phyloP scores from a whole-genome alignment of 768 basidiomycete species.

The Lanmaoa pseudosensibilis region DNA sequence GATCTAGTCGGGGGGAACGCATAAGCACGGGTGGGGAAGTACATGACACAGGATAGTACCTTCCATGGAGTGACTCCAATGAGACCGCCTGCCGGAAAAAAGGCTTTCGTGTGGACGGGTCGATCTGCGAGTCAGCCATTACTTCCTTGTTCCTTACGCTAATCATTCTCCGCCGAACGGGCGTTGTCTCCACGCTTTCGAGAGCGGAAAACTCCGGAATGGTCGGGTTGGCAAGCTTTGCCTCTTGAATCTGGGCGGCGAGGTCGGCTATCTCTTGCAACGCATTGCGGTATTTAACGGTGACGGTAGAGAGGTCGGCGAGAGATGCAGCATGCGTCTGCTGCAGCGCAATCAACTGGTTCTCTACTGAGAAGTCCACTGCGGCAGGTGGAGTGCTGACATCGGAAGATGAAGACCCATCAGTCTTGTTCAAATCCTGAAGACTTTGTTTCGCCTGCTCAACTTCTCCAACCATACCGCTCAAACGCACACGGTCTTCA shows the following conservation, averaged over 20 bases:
- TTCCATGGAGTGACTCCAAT: constrained; percentile 84
- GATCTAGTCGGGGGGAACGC: constrained; percentile 50
- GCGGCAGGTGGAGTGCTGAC: constrained; percentile 31
- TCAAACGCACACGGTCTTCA: constrained; percentile 65
- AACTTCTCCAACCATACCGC: constrained; percentile 67
- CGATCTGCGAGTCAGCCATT: constrained; percentile 44
- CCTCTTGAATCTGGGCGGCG: constrained; percentile 86
- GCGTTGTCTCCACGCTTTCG: constrained; percentile 46
- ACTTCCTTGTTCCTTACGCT: constrained; percentile 50
- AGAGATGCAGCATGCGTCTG: constrained; percentile 81
- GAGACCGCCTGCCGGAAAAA: constrained; percentile 90
- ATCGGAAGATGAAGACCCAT: constrained; percentile 33
- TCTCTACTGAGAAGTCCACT: constrained; percentile 46
- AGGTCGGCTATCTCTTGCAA: constrained; percentile 92
- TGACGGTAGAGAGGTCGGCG: constrained; percentile 73
- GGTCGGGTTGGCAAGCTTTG: constrained; percentile 59
- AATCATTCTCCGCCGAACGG: constrained; percentile 54
- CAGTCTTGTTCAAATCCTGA: constrained; percentile 42
- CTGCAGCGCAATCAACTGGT: constrained; percentile 72
- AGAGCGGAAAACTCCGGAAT: constrained; percentile 41
- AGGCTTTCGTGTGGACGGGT: constrained; percentile 60
- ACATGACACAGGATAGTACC: constrained; percentile 43
- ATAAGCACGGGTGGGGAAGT: constrained; percentile 8
- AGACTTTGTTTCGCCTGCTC: constrained; percentile 67
- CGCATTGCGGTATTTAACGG: constrained; percentile 84